phyloP scores from a whole-genome alignment of 495 filamentous ascomycete genomes.

The Xylaria bambusicola region DNA sequence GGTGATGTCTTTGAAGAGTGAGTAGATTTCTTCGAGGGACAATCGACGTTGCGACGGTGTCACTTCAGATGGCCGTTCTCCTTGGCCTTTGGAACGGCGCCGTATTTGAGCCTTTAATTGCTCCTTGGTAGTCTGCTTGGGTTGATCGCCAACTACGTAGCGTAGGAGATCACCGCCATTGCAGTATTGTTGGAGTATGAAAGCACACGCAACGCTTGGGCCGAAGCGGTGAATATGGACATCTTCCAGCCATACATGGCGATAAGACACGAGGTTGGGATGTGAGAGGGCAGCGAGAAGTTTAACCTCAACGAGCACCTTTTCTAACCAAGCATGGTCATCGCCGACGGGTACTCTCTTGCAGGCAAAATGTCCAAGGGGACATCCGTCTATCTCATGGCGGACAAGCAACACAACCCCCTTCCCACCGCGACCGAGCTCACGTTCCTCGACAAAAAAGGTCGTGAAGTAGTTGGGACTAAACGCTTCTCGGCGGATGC shows the following conservation, averaged over 20 bases:
- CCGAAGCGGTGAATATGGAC: slow-evolving; percentile 79
- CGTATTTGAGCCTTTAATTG: slow-evolving; percentile 84
- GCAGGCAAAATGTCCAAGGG: slow-evolving; percentile 88
- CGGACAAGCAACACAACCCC: slow-evolving; percentile 90
- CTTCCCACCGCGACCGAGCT: slow-evolving; percentile 88
- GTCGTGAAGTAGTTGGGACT: slow-evolving; percentile 87
- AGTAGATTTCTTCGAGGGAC: slow-evolving; percentile 89
- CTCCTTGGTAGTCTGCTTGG: slow-evolving; percentile 64
- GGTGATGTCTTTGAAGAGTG: slow-evolving; percentile 94
- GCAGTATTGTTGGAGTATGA: slow-evolving; percentile 97
- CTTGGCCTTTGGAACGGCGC: slow-evolving; percentile 66
- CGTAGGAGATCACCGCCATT: slow-evolving; percentile 90
- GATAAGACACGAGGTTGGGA: slow-evolving; percentile 94
- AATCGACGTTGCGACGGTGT: slow-evolving; percentile 59
- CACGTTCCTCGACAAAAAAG: slow-evolving; percentile 85
- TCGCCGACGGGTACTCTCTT: slow-evolving; percentile 95
- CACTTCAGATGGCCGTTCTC: slow-evolving; percentile 46
- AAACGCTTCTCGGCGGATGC: slow-evolving; percentile 83
- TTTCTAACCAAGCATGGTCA: slow-evolving; percentile 93
- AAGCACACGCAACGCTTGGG: slow-evolving; percentile 90
- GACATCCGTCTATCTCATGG: slow-evolving; percentile 85
- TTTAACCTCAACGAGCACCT: slow-evolving; percentile 88
- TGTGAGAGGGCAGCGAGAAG: slow-evolving; percentile 88
- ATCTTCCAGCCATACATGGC: slow-evolving; percentile 96
- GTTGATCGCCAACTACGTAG: slow-evolving; percentile 74